Conservation (phyloP, 257 asterid genomes). For the Solanum medicagineum region DNA sequence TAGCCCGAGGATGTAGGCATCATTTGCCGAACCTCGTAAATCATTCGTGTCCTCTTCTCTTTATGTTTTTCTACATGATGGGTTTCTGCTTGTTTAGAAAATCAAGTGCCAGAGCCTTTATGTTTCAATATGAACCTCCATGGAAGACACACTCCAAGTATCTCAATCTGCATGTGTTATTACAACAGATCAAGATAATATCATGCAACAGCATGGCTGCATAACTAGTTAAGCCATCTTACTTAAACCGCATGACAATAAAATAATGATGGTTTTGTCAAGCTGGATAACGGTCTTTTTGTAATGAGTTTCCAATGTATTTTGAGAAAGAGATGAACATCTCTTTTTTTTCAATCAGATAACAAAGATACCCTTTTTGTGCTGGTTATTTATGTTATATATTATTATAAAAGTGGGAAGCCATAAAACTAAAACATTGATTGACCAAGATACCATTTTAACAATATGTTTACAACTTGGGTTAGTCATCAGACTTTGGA, state of each 20-base stretch:
- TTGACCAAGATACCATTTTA: not conserved
- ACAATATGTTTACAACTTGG: not conserved
- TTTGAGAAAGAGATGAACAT: not conserved
- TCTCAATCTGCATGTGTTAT: slow-evolving; percentile 57
- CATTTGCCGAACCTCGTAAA: no score
- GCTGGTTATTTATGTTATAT: not conserved
- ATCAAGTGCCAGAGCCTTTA: slow-evolving; percentile 40
- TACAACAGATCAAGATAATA: not conserved
- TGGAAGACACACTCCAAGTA: slow-evolving; percentile 88
- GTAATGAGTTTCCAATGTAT: not conserved
- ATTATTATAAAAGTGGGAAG: not conserved
- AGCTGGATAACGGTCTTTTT: not conserved
- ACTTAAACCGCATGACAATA: not conserved
- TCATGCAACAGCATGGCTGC: not conserved
- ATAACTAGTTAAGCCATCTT: not conserved
- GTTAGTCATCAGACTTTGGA: not conserved
- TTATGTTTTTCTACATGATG: no score
- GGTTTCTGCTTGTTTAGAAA: slow-evolving; percentile 21
- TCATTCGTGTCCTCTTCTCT: no score
- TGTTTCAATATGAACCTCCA: slow-evolving; percentile 68
- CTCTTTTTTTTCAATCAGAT: not conserved
- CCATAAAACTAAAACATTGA: not conserved
- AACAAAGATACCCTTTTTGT: not conserved
- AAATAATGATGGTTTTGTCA: not conserved
- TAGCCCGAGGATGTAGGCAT: no score